Percentiles rank a stretch among this genome's conserved stretches.
Conservation (phyloP, 495 filamentous ascomycete genomes). For the Gamarada debralockiae region DNA sequence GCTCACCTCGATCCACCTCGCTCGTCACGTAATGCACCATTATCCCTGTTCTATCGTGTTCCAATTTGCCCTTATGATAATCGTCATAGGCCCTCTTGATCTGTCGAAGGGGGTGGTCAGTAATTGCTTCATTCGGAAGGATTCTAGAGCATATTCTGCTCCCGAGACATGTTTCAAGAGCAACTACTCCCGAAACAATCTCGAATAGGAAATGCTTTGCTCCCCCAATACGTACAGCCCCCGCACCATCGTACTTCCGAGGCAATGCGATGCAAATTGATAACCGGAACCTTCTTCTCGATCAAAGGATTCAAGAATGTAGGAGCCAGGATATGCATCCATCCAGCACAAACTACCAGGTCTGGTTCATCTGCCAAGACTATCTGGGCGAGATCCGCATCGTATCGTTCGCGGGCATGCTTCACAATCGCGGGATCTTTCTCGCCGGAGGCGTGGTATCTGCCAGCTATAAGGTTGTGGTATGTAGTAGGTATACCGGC, state of each 20-base stretch:
- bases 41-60: slow-evolving; percentile 66
- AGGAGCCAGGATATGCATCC: slow-evolving; percentile 69
- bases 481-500: slow-evolving; percentile 76
- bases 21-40: slow-evolving; percentile 91
- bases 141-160: too few species aligned
- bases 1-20: slow-evolving; percentile 77
- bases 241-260: slow-evolving; percentile 68
- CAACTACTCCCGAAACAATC: too few species aligned
- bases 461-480: slow-evolving; percentile 73
- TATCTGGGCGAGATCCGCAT: slow-evolving; percentile 71
- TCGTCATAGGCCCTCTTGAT: slow-evolving; percentile 77
- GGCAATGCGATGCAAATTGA: slow-evolving; percentile 79
- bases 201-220: too few species aligned
- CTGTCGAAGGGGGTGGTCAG: too few species aligned
- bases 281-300: slow-evolving; percentile 57
- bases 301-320: slow-evolving; percentile 65
- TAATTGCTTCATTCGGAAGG: too few species aligned
- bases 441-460: slow-evolving; percentile 49
- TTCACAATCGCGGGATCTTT: slow-evolving; percentile 50
- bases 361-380: slow-evolving; percentile 35
- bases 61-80: slow-evolving; percentile 65
- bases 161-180: too few species aligned
- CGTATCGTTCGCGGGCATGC: slow-evolving; percentile 65
- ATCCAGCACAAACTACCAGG: slow-evolving; percentile 43
- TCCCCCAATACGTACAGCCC: too few species aligned